A percentile compares a stretch with the other conserved stretches of the same genome.
Evolutionary conservation across 805 yeast species (phyloP).

Genomic region (Clavispora carvajalis): DNA sequence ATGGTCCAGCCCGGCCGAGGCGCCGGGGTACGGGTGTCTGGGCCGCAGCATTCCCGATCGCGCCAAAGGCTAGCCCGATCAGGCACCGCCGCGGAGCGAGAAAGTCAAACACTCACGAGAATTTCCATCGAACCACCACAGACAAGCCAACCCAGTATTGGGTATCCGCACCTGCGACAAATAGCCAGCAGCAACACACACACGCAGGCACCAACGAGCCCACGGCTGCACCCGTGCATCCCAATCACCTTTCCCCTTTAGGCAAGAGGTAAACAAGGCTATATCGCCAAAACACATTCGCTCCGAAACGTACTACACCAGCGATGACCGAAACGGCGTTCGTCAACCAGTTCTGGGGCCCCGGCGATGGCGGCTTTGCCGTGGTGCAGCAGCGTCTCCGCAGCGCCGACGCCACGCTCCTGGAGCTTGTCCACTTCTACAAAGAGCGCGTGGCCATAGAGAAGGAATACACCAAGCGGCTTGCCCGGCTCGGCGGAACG

Average conservation of each 20-base stretch:
- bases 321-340: conserved; percentile 23
- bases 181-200: too few species aligned
- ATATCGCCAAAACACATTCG: neutral
- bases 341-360: conserved; percentile 55
- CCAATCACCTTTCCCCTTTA: conserved; percentile 1
- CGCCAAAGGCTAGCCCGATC: too few species aligned
- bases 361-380: conserved; percentile 57
- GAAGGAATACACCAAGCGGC: conserved; percentile 60
- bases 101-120: too few species aligned
- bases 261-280: conserved; percentile 10
- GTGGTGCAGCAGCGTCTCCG: conserved; percentile 53
- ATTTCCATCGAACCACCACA: too few species aligned
- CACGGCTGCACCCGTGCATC: neutral
- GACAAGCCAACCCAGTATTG: too few species aligned
- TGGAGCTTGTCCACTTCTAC: conserved; percentile 32
- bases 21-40: too few species aligned
- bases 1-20: too few species aligned
- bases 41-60: too few species aligned
- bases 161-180: too few species aligned
- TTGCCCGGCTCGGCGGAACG: conserved; percentile 43
- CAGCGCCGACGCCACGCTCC: conserved; percentile 50
- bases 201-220: too few species aligned
- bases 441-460: conserved; percentile 53
- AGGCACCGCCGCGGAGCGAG: too few species aligned
- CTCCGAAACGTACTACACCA: neutral